A percentile compares a stretch with the other conserved stretches of the same genome.
Evolutionary conservation across 805 yeast genomes (phyloP).

Genomic region (Metschnikowia sp.): DNA sequence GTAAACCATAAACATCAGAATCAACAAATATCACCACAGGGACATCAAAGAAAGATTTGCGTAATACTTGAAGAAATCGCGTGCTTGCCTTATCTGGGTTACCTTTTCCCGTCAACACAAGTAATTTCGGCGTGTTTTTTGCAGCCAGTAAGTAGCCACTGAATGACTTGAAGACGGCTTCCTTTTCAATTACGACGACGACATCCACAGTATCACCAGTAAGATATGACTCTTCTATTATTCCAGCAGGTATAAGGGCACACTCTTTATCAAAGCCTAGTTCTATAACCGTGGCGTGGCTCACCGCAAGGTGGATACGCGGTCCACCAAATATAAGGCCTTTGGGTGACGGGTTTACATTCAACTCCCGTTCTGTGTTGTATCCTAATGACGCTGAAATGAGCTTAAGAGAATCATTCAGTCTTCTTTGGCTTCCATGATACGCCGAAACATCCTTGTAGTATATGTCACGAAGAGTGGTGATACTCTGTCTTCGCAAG

Average conservation of each 20-base stretch:
- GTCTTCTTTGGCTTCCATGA: slow-evolving; percentile 13
- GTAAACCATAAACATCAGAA: slow-evolving; percentile 19
- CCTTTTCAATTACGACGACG: slow-evolving; percentile 36
- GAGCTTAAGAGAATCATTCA: slow-evolving; percentile 9
- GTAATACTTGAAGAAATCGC: slow-evolving; percentile 7
- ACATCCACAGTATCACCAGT: neutral
- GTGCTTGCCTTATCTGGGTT: slow-evolving; percentile 16
- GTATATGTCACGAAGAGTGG: slow-evolving; percentile 17
- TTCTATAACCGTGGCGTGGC: neutral
- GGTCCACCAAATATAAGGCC: slow-evolving; percentile 16
- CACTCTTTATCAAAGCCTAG: slow-evolving; percentile 2
- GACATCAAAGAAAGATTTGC: neutral
- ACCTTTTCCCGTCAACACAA: slow-evolving; percentile 17
- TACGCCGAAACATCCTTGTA: slow-evolving; percentile 16
- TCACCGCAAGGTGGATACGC: slow-evolving; percentile 1
- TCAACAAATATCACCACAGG: slow-evolving; percentile 16
- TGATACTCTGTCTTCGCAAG: slow-evolving; percentile 1
- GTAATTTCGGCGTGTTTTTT: neutral
- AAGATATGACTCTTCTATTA: neutral
- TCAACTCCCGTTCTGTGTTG: slow-evolving; percentile 7
- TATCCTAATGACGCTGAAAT: slow-evolving; percentile 5
- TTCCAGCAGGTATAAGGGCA: slow-evolving; percentile 5
- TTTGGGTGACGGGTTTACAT: slow-evolving; percentile 13
- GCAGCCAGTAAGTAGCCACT: slow-evolving; percentile 17
- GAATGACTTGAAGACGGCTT: slow-evolving; percentile 37